A percentile compares a stretch with the other conserved stretches of the same genome.
Conservation (phyloP, 257 asterid genomes). For the Verbascum thapsus region DNA sequence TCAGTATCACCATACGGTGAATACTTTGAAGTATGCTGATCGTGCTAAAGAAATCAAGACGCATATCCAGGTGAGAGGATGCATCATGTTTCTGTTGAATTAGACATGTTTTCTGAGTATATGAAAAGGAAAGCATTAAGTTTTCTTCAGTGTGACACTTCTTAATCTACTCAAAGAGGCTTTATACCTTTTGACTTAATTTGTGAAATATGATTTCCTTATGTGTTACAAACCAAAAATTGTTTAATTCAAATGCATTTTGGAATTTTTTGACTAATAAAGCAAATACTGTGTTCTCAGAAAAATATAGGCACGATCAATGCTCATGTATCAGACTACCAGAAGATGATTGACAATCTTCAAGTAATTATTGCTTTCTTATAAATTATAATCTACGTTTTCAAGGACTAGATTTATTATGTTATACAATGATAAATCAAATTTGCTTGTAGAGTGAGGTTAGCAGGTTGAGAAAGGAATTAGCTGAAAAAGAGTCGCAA, state of each 20-base stretch:
- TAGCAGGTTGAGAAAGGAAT: conserved; percentile 70
- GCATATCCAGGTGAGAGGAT: conserved; percentile 78
- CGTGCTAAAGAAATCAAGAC: conserved; percentile 96
- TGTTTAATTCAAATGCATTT: conserved; percentile 15
- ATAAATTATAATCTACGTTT: conserved; percentile 18
- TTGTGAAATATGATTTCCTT: conserved; percentile 10
- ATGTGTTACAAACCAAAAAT: conserved; percentile 8
- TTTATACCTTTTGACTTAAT: background rate
- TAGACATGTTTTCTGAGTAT: conserved; percentile 20
- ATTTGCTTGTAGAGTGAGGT: conserved; percentile 70
- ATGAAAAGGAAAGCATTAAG: conserved; percentile 29
- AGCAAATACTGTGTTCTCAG: conserved; percentile 48
- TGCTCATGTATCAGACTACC: conserved; percentile 86
- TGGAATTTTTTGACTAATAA: conserved; percentile 29
- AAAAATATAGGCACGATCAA: conserved; percentile 82
- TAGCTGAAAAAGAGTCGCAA: conserved; percentile 86
- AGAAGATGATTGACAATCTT: conserved; percentile 89
- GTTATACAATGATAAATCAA: conserved; percentile 28
- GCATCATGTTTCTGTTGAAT: conserved; percentile 18
- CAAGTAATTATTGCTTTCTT: conserved; percentile 52
- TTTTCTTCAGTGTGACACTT: conserved; percentile 12
- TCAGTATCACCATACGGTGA: conserved; percentile 95
- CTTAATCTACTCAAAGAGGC: conserved; percentile 16
- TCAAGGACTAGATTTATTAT: conserved; percentile 18
- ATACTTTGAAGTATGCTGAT: conserved; percentile 91